Base-by-base conservation (phyloP, 2,329 filamentous ascomycete species). In the Bipolaris sorokiniana region DNA sequence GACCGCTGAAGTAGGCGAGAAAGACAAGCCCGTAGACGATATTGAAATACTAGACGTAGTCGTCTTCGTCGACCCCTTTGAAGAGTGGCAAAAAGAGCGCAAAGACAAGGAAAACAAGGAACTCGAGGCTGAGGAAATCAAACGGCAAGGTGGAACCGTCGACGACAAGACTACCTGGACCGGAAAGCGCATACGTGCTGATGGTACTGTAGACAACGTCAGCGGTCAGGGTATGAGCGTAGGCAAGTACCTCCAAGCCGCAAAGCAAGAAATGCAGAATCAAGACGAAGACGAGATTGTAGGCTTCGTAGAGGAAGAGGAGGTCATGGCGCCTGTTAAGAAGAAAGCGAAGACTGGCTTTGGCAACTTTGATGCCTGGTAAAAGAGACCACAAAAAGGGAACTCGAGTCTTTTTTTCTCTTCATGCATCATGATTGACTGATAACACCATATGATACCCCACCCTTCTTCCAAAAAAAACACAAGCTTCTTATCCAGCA, bases 161-260 rank as follows among this genome's bases (percentile, higher is more conserved):
- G 94, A 97, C 70, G 92, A 98, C 69, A 87, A 86, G 73, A 89
- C 91, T 2, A 99, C 95, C 3, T 99, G 95, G 95, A 98, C 95
- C 3, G 95, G 95, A 3, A 99, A 98, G 79, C 83, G 93, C 38
- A 86, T 99, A 48, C 82, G 92, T 23, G 83, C 81, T 1, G 86
- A 89, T 68, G 89, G 87, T 1, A 86, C 82, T 0, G 80, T 86
- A 1, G 83, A 83, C 1, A 75, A 76, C 13, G 80, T 78, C 6
- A 78, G 77, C 4, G 86, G 87, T 11, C 87, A 88, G 10, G 76
- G 67, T 1, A 60, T 64, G n/a, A 81, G 81, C 3, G 83, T 89
- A 9, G 95, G 94, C 7, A 97, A 94, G 76, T 98, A 98, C 74
- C 77, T 99, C 49, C 89, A 91, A 72, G 82, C 83, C 15, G 83